These are phyloP conservation scores for Xylaria sp. DNA, from an alignment of 2,329 filamentous ascomycete species.

Conservation along the genomic window DNA sequence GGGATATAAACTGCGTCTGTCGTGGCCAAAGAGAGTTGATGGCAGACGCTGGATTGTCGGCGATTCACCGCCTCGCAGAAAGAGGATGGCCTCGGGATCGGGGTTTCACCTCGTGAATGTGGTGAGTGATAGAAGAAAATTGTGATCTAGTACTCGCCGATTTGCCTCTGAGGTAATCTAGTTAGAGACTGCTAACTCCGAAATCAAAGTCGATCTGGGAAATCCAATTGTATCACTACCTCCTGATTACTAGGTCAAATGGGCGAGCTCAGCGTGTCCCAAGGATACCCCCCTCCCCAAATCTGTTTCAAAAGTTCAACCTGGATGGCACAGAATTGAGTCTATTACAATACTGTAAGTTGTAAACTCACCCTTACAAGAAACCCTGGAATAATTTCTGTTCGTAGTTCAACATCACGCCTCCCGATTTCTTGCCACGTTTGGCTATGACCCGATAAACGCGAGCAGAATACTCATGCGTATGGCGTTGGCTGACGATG, in stretches of 20 bases:
- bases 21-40: slow-evolving; percentile 39
- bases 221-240: slow-evolving; percentile 16
- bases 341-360: slow-evolving; percentile 20
- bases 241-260: slow-evolving; percentile 4
- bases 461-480: slow-evolving; percentile 5
- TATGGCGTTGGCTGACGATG: slow-evolving; percentile 6
- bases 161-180: neutral
- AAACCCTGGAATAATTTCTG: neutral
- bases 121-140: neutral
- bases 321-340: neutral
- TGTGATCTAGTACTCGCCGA: neutral
- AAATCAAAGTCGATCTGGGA: slow-evolving; percentile 5
- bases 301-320: slow-evolving; percentile 2
- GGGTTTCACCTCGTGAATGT: slow-evolving; percentile 5
- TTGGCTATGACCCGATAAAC: slow-evolving; percentile 10
- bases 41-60: slow-evolving; percentile 36
- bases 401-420: slow-evolving; percentile 7
- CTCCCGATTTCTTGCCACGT: slow-evolving; percentile 10
- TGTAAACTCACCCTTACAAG: neutral
- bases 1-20: slow-evolving; percentile 31
- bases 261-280: neutral
- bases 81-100: neutral
- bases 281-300: slow-evolving; percentile 3
- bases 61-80: neutral
- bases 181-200: neutral